Base-by-base conservation (phyloP, 2,329 filamentous ascomycete species). In the Trichophyton equinum region DNA sequence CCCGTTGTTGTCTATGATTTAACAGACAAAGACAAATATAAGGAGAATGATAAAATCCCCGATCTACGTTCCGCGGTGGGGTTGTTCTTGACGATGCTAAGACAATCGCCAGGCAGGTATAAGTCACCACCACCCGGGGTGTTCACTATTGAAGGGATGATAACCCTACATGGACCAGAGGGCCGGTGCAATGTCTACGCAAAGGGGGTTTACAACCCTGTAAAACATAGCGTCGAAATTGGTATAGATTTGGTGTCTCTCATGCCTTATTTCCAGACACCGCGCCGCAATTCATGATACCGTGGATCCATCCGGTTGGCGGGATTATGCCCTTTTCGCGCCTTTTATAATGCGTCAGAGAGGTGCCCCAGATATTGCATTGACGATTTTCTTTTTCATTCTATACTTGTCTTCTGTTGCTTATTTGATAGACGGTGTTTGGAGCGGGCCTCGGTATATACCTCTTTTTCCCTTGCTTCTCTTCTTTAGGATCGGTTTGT, bases 121-220 rank as follows among this genome's bases (percentile, higher is more conserved):
- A 15, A 33, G 13, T 60, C 42, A n/a, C 20, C 58, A 36, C 40
- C 61, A 9, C 51, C n/a, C 18, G 25, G 58, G 6, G 20, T 47
- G 4, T 62, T 62, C 42, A 40, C 8, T n/a, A 25, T 60, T 22
- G 33, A 55, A 27, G 63, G 63, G 2, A 22, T 63, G 57, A 44
- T 60, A 27, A 15, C 18, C 2, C 30, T 64, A 3, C 13, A 13
- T 46, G 62, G 63, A 25, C 49, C 57, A 30, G 42, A 51, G 20
- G 62, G 63, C 20, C 11, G 33, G 3, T 63, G 59, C 47, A 61
- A 56, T 44, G 38, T 62, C 7, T 55, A 61, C 15, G 20, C 46
- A 30, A 46, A 18, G 1, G 62, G 44, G 18, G 4, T 60, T 4
- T 63, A 58, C 44, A 44, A 63, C 9, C 58, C 58, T 3, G 5